Base-by-base conservation (phyloP, 257 asterid genomes). In the Lithospermum erythrorhizon region DNA sequence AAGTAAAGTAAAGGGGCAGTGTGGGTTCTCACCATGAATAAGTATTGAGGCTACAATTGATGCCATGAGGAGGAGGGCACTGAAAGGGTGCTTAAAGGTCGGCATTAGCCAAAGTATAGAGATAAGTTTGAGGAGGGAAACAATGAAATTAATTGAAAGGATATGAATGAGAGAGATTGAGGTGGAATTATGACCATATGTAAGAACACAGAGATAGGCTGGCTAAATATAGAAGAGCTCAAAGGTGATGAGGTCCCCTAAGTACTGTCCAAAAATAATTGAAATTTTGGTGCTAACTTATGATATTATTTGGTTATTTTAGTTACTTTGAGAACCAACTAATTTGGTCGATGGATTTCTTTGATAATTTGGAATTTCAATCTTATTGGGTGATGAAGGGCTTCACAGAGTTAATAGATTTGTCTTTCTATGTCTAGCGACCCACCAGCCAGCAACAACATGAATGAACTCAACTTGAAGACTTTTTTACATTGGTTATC, bases 111-210 rank as follows among this genome's bases (percentile, higher is more conserved):
- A 22, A 19, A 56, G 18, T 20, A n/a, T 22, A 10, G 30, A 57
- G 32, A 61, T 11, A 41, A 41, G 17, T 41, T 11, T 41, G 14
- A 35, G 47, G 47, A 35, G 15, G 41, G 41, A 6, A 13, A 41
- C 49, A 41, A 41, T 14, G 49, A n/a, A n/a, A n/a, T 48, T 48
- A 57, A 61, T 59, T 24, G 59, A 62, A 56, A 61, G 74, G 65
- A 68, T 53, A 63, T 63, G 76, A 67, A 21, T 61, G 63, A 72
- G 71, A 70, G 89, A 71, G 65, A 65, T 13, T 76, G 84, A 80
- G 94, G 85, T 72, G 68, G 80, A 81, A 75, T 74, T 20, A 70
- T 66, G 89, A 69, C 79, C 84, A 65, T 76, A 82, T 65, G 86
- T 64, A 86, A 83, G 79, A 83, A 82, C 13, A 13, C 1, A 32